phyloP scores from a whole-genome alignment of 1,139 yeast species.

The Meyerozyma athensensis region DNA sequence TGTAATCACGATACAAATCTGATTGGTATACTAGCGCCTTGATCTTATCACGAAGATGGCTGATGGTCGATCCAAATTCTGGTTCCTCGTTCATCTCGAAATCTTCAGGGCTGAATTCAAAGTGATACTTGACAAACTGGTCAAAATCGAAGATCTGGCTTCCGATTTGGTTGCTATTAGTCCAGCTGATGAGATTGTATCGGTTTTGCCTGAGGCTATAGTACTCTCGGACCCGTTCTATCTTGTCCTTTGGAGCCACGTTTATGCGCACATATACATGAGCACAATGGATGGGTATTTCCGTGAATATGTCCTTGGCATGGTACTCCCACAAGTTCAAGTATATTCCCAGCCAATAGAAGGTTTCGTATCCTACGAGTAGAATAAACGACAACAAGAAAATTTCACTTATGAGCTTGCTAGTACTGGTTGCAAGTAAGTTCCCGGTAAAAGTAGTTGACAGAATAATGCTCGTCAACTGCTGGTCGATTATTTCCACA shows the following conservation, averaged over 20 bases:
- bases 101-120: conserved; percentile 82
- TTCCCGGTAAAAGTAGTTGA: conserved; percentile 24
- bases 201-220: conserved; percentile 24
- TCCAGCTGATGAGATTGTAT: conserved; percentile 20
- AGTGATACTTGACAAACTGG: conserved; percentile 53
- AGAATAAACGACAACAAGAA: conserved; percentile 31
- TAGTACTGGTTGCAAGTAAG: conserved; percentile 25
- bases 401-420: conserved; percentile 38
- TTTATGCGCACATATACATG: conserved; percentile 58
- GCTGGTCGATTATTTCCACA: neutral
- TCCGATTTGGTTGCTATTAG: conserved; percentile 16
- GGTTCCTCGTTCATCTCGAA: conserved; percentile 53
- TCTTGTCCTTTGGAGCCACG: conserved; percentile 21
- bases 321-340: conserved; percentile 54
- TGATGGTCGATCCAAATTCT: conserved; percentile 66
- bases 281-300: conserved; percentile 75
- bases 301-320: conserved; percentile 61
- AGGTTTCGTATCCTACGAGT: conserved; percentile 38
- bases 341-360: conserved; percentile 47
- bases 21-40: conserved; percentile 52
- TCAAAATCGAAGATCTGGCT: conserved; percentile 19
- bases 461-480: conserved; percentile 1
- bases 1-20: conserved; percentile 29
- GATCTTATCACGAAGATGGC: conserved; percentile 52
- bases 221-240: conserved; percentile 20